phyloP scores from a whole-genome alignment of 1,139 yeast genomes.

The Candida sp. region DNA sequence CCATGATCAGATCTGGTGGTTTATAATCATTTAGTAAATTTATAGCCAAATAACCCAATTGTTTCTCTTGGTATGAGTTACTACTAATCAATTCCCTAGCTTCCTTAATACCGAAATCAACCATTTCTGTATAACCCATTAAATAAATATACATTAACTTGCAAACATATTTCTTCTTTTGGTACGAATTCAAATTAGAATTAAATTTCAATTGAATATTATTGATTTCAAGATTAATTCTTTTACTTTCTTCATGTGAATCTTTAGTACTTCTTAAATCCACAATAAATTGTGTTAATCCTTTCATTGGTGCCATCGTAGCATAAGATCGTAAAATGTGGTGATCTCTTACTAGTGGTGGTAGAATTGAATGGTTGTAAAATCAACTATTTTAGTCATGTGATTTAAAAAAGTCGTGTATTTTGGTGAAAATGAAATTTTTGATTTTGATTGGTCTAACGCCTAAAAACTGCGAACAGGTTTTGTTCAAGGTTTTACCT shows the following conservation, averaged over 20 bases:
- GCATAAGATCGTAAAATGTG: neutral
- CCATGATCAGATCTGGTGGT: constrained; percentile 10
- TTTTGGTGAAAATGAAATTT: constrained; percentile 1
- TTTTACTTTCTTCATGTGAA: constrained; percentile 66
- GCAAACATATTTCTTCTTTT: constrained; percentile 82
- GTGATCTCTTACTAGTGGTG: neutral
- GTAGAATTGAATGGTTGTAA: neutral
- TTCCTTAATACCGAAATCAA: constrained; percentile 69
- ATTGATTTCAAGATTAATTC: constrained; percentile 78
- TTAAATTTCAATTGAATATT: constrained; percentile 76
- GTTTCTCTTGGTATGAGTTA: constrained; percentile 66
- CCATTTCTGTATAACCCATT: constrained; percentile 51
- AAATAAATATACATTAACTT: constrained; percentile 71
- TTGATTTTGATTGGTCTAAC: constrained; percentile 2
- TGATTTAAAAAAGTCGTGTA: constrained; percentile 2
- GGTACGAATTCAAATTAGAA: constrained; percentile 61
- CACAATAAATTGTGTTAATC: constrained; percentile 78
- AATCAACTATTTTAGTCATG: neutral
- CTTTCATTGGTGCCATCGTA: constrained; percentile 45
- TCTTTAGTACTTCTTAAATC: constrained; percentile 77
- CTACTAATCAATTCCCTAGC: constrained; percentile 58
- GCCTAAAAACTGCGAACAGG: neutral
- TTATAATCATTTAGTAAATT: constrained; percentile 47
- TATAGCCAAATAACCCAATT: constrained; percentile 76
- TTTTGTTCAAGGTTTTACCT: neutral